Evolutionary conservation across 1,139 yeast genomes (phyloP), one percentile per base, ranked within the genome.

Genomic region (Pichia sp.): DNA sequence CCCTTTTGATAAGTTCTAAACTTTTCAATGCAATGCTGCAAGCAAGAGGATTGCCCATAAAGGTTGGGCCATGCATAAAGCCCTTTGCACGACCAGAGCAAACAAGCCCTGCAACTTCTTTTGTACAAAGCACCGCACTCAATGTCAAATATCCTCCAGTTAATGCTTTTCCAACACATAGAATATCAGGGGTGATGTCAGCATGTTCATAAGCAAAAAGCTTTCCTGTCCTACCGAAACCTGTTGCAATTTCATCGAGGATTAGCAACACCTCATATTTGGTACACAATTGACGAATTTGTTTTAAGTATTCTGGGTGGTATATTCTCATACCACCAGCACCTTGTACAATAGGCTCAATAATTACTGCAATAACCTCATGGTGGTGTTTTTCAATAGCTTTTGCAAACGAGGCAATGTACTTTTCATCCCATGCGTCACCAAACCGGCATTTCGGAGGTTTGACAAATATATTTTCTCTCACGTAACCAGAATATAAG

Each of bases 171-270:
- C 77, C 77, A 42, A 72, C 70, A 23, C 74, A 66, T 55, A 72
- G 71, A 54, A 74, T 66, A 62, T 74, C 76, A 2, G 77, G 78
- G n/a, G 70, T 72, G 55, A 69, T 66, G 40, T 62, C 66, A 1
- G 61, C 61, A 51, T 62, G 65, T 43, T 65, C 81, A 82, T 83
- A 81, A 61, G 76, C 81, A 70, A 73, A 79, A 64, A 70, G 75
- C 58, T 71, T 67, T 32, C 79, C 79, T 53, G 71, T 67, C 64
- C 85, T 73, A 23, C 85, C 85, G 51, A 81, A 75, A 36, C 85
- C 85, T 65, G 84, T 79, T 83, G 80, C 80, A 52, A 80, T 82
- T 67, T 81, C 85, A 64, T 81, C 85, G 55, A 80, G 67, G 67
- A 78, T 74, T 62, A 81, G 69, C 50, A 81, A 61, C 38, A 79